These are phyloP conservation scores for Bruguiera hainesii DNA, from an alignment of 441 rosid species.

Conservation along the genomic window DNA sequence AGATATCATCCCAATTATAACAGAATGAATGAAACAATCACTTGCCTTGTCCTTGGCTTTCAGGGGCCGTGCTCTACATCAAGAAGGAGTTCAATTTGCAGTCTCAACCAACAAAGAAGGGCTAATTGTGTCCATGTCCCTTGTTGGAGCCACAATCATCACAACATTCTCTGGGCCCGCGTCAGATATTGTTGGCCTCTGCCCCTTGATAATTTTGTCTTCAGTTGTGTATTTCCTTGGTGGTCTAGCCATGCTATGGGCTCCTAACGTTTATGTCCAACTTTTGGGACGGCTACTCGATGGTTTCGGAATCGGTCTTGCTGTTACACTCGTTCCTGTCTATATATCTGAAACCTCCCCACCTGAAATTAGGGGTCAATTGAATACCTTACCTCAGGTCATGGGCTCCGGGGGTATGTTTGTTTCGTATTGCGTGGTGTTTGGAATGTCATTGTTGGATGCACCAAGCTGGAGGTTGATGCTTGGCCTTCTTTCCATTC, in stretches of 20 bases:
- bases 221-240: slow-evolving; percentile 59
- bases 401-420: slow-evolving; percentile 87
- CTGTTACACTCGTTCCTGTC: slow-evolving; percentile 70
- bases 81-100: slow-evolving; percentile 62
- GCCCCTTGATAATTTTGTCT: slow-evolving; percentile 64
- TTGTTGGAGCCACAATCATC: slow-evolving; percentile 69
- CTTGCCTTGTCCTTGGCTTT: background rate
- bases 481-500: slow-evolving; percentile 76
- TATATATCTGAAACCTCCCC: slow-evolving; percentile 93
- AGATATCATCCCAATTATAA: no score
- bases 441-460: slow-evolving; percentile 60
- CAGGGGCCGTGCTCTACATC: slow-evolving; percentile 59
- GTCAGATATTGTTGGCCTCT: slow-evolving; percentile 60
- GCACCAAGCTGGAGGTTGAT: slow-evolving; percentile 77
- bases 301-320: slow-evolving; percentile 76
- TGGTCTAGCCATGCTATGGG: slow-evolving; percentile 67
- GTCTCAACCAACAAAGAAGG: slow-evolving; percentile 64
- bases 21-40: background rate
- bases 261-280: slow-evolving; percentile 74
- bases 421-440: slow-evolving; percentile 68
- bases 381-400: slow-evolving; percentile 80
- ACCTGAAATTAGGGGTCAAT: slow-evolving; percentile 70
- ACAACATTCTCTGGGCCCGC: slow-evolving; percentile 72
- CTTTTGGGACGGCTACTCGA: slow-evolving; percentile 63
- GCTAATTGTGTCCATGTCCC: slow-evolving; percentile 72